Conservation (phyloP, 2,329 filamentous ascomycete genomes). For the Metarhizium album region DNA sequence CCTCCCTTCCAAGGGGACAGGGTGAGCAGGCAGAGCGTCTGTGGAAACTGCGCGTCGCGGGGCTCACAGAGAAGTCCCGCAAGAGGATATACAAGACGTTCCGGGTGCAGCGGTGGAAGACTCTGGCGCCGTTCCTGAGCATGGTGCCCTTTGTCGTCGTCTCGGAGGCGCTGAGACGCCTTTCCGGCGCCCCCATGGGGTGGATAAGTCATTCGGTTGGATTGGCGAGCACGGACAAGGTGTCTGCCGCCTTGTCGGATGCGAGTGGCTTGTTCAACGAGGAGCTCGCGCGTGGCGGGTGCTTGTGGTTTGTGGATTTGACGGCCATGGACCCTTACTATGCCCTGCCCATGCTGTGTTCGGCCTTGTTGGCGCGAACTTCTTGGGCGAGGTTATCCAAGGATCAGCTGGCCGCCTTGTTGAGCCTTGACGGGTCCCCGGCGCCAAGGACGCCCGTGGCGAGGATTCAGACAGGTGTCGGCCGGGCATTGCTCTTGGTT, state of each 20-base stretch:
- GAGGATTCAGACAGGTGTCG: constrained; percentile 17
- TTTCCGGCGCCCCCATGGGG: constrained; percentile 24
- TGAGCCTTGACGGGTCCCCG: constrained; percentile 12
- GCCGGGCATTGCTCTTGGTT: constrained; percentile 21
- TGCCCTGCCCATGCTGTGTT: constrained; percentile 32
- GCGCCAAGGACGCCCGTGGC: constrained; percentile 10
- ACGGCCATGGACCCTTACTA: constrained; percentile 40
- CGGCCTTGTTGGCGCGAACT: constrained; percentile 17
- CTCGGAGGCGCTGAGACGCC: constrained; percentile 39
- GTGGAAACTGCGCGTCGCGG: constrained; percentile 14
- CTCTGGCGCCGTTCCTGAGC: constrained; percentile 26
- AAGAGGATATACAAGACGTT: constrained; percentile 26
- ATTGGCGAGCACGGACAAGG: constrained; percentile 12
- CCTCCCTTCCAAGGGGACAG: constrained; percentile 2
- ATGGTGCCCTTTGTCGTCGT: constrained; percentile 39
- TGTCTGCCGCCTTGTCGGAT: constrained; percentile 14
- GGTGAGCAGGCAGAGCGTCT: constrained; percentile 10
- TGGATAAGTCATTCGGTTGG: constrained; percentile 23
- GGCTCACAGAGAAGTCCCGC: constrained; percentile 17
- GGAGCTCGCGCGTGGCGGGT: constrained; percentile 37
- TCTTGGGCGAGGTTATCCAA: constrained; percentile 19
- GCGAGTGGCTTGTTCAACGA: constrained; percentile 22
- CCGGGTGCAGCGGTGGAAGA: constrained; percentile 37
- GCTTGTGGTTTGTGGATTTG: constrained; percentile 46
- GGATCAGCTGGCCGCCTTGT: constrained; percentile 17